Evolutionary conservation across 2,329 filamentous ascomycete genomes (phyloP).

Genomic region (Fusarium sp.): DNA sequence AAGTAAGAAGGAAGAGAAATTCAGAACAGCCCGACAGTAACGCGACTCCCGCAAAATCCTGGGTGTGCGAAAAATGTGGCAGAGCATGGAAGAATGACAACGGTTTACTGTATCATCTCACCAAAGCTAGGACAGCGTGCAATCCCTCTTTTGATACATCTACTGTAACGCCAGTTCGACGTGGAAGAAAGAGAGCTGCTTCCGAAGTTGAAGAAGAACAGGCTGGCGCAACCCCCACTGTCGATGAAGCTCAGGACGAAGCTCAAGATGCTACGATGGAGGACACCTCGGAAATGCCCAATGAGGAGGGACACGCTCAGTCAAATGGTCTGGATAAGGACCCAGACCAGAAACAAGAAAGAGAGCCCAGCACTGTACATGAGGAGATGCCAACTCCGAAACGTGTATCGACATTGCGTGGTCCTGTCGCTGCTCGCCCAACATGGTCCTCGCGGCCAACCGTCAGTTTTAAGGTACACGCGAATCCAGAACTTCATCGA

Average conservation of each 20-base stretch:
- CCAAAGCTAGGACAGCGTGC: conserved; percentile 65
- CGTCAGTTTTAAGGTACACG: conserved; percentile 41
- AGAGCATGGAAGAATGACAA: conserved; percentile 68
- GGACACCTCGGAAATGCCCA: conserved; percentile 1
- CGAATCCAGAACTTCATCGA: conserved; percentile 42
- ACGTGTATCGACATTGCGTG: conserved; percentile 24
- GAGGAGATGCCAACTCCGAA: conserved; percentile 9
- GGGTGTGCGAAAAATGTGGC: conserved; percentile 64
- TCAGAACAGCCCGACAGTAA: conserved; percentile 17
- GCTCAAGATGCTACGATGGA: not conserved
- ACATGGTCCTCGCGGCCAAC: conserved; percentile 38
- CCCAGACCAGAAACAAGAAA: not conserved
- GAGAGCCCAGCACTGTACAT: not conserved
- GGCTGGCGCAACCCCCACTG: not conserved
- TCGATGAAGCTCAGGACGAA: not conserved
- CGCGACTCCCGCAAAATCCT: conserved; percentile 49
- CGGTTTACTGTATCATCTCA: conserved; percentile 68
- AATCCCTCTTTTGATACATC: conserved; percentile 57
- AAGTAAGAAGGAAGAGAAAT: conserved; percentile 22
- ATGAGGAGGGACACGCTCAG: not conserved
- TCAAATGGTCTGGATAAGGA: not conserved
- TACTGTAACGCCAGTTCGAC: conserved; percentile 25
- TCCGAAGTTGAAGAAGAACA: conserved; percentile 21
- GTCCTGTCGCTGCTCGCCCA: conserved; percentile 32
- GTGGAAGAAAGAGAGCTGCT: conserved; percentile 22